These are phyloP conservation scores for Penicillium sp. DNA, from an alignment of 2,329 filamentous ascomycete species.

Conservation along the genomic window DNA sequence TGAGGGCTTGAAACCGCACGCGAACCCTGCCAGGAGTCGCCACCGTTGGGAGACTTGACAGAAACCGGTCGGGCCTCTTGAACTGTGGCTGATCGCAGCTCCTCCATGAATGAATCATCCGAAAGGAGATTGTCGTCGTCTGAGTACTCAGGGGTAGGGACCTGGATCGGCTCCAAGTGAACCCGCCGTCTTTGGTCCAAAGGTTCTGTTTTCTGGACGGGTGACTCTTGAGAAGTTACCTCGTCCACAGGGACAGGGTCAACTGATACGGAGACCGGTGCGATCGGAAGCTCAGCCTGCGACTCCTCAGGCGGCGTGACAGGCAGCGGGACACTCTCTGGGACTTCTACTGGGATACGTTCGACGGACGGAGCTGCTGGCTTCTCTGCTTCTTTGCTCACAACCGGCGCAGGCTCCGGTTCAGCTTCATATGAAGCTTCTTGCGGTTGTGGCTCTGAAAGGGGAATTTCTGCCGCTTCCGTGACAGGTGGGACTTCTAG, in stretches of 20 bases:
- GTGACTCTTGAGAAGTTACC: slow-evolving; percentile 19
- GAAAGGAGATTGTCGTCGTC: slow-evolving; percentile 42
- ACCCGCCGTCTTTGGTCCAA: slow-evolving; percentile 33
- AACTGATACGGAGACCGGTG: slow-evolving; percentile 18
- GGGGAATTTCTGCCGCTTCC: slow-evolving; percentile 21
- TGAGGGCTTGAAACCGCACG: slow-evolving; percentile 40
- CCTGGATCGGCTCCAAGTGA: slow-evolving; percentile 50
- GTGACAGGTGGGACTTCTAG: slow-evolving; percentile 26
- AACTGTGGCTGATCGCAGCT: slow-evolving; percentile 73
- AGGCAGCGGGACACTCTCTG: slow-evolving; percentile 17
- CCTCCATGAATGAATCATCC: slow-evolving; percentile 77
- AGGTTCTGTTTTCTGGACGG: slow-evolving; percentile 17
- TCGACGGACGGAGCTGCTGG: slow-evolving; percentile 5
- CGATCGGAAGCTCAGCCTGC: slow-evolving; percentile 12
- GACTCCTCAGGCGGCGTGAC: slow-evolving; percentile 15
- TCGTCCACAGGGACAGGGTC: slow-evolving; percentile 20
- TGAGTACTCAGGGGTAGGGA: slow-evolving; percentile 35
- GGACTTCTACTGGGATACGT: slow-evolving; percentile 8
- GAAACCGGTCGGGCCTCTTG: slow-evolving; percentile 76
- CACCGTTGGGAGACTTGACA: slow-evolving; percentile 64
- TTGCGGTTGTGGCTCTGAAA: slow-evolving; percentile 23
- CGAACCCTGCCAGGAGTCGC: slow-evolving; percentile 33
- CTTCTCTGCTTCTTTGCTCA: slow-evolving; percentile 16
- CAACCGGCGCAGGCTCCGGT: slow-evolving; percentile 12
- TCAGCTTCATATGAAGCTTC: slow-evolving; percentile 20